Percentiles rank a stretch among this genome's conserved stretches.
phyloP scores from a whole-genome alignment of 2,329 filamentous ascomycete genomes.

The Tympanopsis confertula region DNA sequence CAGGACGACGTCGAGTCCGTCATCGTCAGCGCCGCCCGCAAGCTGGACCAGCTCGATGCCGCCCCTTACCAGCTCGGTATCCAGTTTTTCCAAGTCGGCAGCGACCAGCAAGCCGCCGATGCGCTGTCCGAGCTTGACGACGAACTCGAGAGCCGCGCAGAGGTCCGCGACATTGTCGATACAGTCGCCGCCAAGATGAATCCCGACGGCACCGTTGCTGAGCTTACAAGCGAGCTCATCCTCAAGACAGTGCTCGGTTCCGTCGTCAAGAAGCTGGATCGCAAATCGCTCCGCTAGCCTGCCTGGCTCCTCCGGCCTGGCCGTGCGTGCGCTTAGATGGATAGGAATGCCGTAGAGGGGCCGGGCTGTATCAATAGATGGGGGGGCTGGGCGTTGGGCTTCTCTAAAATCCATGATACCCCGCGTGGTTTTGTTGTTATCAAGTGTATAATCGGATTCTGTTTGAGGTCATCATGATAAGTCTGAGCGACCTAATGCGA shows the following conservation, averaged over 20 bases:
- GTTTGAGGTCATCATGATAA: too few species aligned
- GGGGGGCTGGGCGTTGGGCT: too few species aligned
- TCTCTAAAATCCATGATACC: too few species aligned
- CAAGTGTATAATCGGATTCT: too few species aligned
- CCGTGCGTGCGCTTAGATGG: too few species aligned
- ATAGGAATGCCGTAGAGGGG: too few species aligned
- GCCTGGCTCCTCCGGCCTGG: too few species aligned
- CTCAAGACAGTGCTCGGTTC: conserved; percentile 74
- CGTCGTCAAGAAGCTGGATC: conserved; percentile 57
- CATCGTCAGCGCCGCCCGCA: conserved; percentile 55
- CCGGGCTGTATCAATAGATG: too few species aligned
- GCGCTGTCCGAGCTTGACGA: conserved; percentile 69
- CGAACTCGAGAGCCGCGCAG: conserved; percentile 41
- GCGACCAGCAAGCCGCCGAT: conserved; percentile 50
- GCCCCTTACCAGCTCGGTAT: conserved; percentile 76
- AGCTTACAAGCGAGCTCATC: conserved; percentile 57
- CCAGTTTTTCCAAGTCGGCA: conserved; percentile 91
- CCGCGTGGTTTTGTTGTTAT: too few species aligned
- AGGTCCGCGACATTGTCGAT: conserved; percentile 79
- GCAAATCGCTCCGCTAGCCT: too few species aligned
- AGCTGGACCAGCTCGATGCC: conserved; percentile 59
- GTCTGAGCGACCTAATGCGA: too few species aligned
- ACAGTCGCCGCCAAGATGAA: conserved; percentile 63
- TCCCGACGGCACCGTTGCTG: conserved; percentile 21
- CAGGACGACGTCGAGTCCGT: conserved; percentile 66